Percentiles rank a stretch among this genome's conserved stretches.
Evolutionary conservation across 164 flowering plant genomes (phyloP).

Genomic region (Chimonanthus praecox): DNA sequence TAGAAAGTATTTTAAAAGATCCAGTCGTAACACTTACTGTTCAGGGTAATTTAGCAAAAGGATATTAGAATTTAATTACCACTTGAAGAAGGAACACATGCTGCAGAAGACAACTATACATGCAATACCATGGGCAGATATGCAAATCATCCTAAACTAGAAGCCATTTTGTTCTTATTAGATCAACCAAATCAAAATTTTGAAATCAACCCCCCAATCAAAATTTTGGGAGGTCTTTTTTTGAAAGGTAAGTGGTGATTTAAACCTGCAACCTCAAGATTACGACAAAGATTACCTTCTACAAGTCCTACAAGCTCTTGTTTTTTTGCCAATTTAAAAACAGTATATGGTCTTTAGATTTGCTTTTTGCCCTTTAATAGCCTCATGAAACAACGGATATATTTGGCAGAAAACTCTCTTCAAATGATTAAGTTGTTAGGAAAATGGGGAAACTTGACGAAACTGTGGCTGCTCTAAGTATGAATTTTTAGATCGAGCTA

Average conservation of each 20-base stretch:
- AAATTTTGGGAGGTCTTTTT: neutral
- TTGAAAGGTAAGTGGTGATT: neutral
- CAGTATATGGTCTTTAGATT: neutral
- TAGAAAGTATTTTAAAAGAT: constrained; percentile 2
- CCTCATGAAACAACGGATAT: neutral
- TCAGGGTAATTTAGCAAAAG: neutral
- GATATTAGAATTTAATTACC: neutral
- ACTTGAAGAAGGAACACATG: neutral
- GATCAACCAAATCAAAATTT: neutral
- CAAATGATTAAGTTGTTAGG: neutral
- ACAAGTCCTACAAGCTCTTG: no score
- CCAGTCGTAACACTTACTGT: neutral
- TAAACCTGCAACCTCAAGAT: neutral
- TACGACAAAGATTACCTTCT: no score
- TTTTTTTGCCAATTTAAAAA: no score
- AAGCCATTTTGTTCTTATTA: neutral
- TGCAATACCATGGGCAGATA: no score
- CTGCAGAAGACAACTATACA: neutral
- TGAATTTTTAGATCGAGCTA: no score
- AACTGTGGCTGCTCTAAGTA: neutral
- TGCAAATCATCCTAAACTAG: neutral
- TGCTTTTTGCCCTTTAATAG: neutral
- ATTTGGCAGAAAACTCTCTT: neutral
- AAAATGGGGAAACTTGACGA: neutral
- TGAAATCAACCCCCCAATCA: neutral